Percentiles rank a stretch among this genome's conserved stretches.
Conservation (phyloP, 2,329 filamentous ascomycete genomes). For the Fusarium udum region DNA sequence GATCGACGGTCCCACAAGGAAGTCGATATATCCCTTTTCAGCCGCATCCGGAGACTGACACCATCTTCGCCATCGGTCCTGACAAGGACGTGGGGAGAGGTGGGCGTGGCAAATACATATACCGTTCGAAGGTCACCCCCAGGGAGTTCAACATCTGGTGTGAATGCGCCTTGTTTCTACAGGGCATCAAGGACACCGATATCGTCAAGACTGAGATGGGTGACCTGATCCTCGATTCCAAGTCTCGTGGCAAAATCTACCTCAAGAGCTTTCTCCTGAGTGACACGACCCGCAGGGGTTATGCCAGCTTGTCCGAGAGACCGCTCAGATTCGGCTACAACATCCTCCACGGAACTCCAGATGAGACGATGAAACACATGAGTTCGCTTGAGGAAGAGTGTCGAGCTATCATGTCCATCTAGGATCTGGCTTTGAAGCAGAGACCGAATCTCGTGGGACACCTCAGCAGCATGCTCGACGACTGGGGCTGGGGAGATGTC, state of each 20-base stretch:
- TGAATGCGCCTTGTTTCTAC: constrained; percentile 7
- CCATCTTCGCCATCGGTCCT: constrained; percentile 14
- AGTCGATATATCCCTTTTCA: background rate
- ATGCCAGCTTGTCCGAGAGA: constrained; percentile 14
- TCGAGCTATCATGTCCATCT: constrained; percentile 18
- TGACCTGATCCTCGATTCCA: background rate
- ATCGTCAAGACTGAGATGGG: constrained; percentile 1
- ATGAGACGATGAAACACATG: constrained; percentile 2
- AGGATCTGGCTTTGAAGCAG: constrained; percentile 5
- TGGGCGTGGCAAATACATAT: background rate
- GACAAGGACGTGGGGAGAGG: background rate
- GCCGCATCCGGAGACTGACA: background rate
- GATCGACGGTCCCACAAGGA: too few species aligned
- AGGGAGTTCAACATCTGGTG: constrained; percentile 19
- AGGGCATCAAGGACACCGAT: background rate
- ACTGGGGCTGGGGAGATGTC: constrained; percentile 13
- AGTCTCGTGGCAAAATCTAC: constrained; percentile 1
- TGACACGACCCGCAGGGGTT: background rate
- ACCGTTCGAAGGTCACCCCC: background rate
- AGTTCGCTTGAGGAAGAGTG: constrained; percentile 1
- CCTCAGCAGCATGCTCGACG: constrained; percentile 20
- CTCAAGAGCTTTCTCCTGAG: constrained; percentile 12
- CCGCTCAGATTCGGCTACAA: constrained; percentile 27
- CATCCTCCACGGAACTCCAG: background rate
- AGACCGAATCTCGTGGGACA: background rate